These are phyloP conservation scores for Apiospora rasikravindrae DNA, from an alignment of 2,329 filamentous ascomycete genomes.

Conservation along the genomic window DNA sequence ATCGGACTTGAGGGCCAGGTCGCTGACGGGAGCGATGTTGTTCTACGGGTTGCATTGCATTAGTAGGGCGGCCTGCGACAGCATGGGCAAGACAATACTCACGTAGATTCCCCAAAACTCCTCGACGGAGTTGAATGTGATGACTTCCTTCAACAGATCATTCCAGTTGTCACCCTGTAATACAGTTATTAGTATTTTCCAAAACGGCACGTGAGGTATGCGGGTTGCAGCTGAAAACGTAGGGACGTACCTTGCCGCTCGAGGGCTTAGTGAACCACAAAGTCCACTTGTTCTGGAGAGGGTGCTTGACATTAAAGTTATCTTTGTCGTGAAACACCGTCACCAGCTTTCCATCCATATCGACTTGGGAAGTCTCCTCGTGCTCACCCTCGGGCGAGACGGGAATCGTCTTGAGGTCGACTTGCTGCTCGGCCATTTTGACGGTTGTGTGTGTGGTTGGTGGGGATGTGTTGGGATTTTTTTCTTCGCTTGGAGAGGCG, in stretches of 20 bases:
- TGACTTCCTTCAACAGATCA: slow-evolving; percentile 96
- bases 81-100: slow-evolving; percentile 47
- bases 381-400: slow-evolving; percentile 69
- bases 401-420: slow-evolving; percentile 71
- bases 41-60: slow-evolving; percentile 65
- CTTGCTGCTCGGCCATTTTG: slow-evolving; percentile 61
- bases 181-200: neutral
- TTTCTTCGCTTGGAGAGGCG: slow-evolving; percentile 8
- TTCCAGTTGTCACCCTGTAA: slow-evolving; percentile 95
- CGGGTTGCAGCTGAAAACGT: neutral
- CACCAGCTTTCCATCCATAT: slow-evolving; percentile 67
- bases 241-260: slow-evolving; percentile 78
- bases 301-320: slow-evolving; percentile 99
- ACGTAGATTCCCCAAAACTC: slow-evolving; percentile 99
- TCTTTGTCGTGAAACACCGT: slow-evolving; percentile 98
- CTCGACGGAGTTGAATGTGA: slow-evolving; percentile 97
- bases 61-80: neutral
- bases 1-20: slow-evolving; percentile 96
- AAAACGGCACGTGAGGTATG: neutral
- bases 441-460: slow-evolving; percentile 4
- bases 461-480: neutral
- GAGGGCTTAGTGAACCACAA: slow-evolving; percentile 99
- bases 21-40: slow-evolving; percentile 96
- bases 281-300: slow-evolving; percentile 96
- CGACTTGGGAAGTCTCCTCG: slow-evolving; percentile 51